Evolutionary conservation across 768 basidiomycete genomes (phyloP).

Genomic region (Boletus vinaceobasis): DNA sequence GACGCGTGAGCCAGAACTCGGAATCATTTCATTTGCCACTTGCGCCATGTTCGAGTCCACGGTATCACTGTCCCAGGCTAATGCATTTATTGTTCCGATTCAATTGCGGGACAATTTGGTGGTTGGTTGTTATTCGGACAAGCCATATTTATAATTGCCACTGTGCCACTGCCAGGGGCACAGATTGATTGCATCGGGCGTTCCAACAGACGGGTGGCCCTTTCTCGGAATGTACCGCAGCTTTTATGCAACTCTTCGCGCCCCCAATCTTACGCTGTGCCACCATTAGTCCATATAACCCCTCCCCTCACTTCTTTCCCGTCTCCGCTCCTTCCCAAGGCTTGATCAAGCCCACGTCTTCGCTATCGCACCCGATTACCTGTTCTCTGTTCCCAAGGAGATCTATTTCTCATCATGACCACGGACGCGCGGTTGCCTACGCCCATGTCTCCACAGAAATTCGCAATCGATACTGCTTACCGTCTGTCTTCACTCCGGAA

Average conservation of each 20-base stretch:
- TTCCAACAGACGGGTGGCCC: constrained; percentile 10
- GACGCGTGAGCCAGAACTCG: neutral
- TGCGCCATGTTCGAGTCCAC: neutral
- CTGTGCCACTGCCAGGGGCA: constrained; percentile 4
- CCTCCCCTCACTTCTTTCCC: constrained; percentile 10
- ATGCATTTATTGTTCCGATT: neutral
- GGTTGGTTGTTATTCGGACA: neutral
- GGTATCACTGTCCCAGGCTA: constrained; percentile 1
- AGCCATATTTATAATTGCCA: constrained; percentile 8
- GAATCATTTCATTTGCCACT: constrained; percentile 11
- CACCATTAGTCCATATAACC: constrained; percentile 28
- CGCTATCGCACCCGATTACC: constrained; percentile 7
- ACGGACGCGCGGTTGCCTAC: constrained; percentile 9
- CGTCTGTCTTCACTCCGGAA: constrained; percentile 29
- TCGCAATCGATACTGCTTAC: constrained; percentile 28
- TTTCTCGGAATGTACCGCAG: constrained; percentile 34
- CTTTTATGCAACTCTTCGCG: constrained; percentile 21
- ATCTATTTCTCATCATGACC: constrained; percentile 16
- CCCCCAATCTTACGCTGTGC: constrained; percentile 23
- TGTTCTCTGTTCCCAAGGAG: constrained; percentile 17
- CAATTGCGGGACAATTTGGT: constrained; percentile 1
- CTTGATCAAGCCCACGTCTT: constrained; percentile 1
- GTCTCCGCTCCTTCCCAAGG: constrained; percentile 8
- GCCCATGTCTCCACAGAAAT: constrained; percentile 20
- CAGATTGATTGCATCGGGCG: constrained; percentile 13